Conservation (phyloP, 208 protist species). For the Chromosphaera perkinsii region DNA sequence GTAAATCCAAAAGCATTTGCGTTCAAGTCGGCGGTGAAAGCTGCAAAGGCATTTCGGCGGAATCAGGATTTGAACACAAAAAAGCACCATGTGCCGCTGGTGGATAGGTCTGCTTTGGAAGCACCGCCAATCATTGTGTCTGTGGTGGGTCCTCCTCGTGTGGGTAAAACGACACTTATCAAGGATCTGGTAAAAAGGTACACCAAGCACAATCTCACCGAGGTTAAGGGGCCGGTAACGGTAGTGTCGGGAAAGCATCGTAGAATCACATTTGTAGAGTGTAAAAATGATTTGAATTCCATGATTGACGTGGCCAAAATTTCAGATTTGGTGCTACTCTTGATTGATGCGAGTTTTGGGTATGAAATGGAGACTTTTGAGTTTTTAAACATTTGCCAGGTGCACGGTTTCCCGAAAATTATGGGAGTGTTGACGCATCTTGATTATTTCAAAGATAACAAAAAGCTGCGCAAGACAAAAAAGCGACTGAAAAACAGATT, state of each 20-base stretch:
- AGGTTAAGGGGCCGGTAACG: constrained; percentile 91
- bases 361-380: constrained; percentile 99
- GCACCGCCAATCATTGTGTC: constrained; percentile 87
- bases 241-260: constrained; percentile 85
- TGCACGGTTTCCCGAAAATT: constrained; percentile 96
- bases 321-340: constrained; percentile 91
- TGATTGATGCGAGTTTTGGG: constrained; percentile 93
- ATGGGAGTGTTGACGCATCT: constrained; percentile 97
- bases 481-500: constrained; percentile 91
- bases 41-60: constrained; percentile 9
- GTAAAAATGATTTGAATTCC: constrained; percentile 89
- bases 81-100: constrained; percentile 54
- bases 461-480: constrained; percentile 89
- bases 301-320: constrained; percentile 97
- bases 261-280: constrained; percentile 96
- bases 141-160: constrained; percentile 87
- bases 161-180: constrained; percentile 94
- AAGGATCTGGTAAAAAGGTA: constrained; percentile 96
- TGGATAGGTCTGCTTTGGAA: constrained; percentile 59
- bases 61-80: constrained; percentile 49
- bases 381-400: constrained; percentile 96
- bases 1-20: constrained; percentile 81
- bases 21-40: constrained; percentile 26
- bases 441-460: constrained; percentile 89
- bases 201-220: constrained; percentile 77